Conservation (phyloP, 2,329 filamentous ascomycete genomes). For the Cladophialophora bantiana region DNA sequence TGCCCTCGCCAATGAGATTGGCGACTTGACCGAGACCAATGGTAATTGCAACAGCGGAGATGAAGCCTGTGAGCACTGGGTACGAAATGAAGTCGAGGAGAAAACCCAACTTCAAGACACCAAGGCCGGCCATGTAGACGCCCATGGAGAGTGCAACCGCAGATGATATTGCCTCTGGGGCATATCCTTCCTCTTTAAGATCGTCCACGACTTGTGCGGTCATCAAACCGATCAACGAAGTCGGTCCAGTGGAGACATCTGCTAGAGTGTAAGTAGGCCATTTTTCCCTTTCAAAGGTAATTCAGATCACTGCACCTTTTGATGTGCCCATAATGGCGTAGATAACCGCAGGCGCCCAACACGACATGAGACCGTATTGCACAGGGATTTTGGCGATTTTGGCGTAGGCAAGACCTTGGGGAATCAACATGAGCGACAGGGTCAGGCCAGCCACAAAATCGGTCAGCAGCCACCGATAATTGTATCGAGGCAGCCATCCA, state of each 20-base stretch:
- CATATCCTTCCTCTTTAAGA: conserved; percentile 59
- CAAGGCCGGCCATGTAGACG: conserved; percentile 65
- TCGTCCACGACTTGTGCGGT: conserved; percentile 67
- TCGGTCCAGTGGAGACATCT: conserved; percentile 69
- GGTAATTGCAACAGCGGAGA: conserved; percentile 70
- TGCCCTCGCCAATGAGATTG: conserved; percentile 63
- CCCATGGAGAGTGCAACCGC: conserved; percentile 70
- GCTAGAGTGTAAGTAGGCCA: conserved; percentile 17
- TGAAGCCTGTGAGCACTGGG: conserved; percentile 70
- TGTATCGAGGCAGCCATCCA: conserved; percentile 69
- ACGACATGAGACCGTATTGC: conserved; percentile 66
- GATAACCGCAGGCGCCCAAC: conserved; percentile 64
- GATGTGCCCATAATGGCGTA: conserved; percentile 69
- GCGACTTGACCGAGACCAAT: conserved; percentile 71
- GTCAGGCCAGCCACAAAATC: conserved; percentile 69
- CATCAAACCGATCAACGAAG: conserved; percentile 68
- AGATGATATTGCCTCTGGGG: conserved; percentile 63
- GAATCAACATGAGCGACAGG: conserved; percentile 66
- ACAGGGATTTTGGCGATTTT: conserved; percentile 68
- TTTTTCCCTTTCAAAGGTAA: neutral
- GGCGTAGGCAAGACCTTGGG: conserved; percentile 68
- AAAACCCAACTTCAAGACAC: conserved; percentile 69
- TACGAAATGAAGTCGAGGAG: conserved; percentile 71
- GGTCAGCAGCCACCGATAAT: conserved; percentile 66
- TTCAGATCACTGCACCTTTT: conserved; percentile 56